Base-by-base conservation (phyloP, 352 stramenopile species). In the Pythium aquatile region DNA sequence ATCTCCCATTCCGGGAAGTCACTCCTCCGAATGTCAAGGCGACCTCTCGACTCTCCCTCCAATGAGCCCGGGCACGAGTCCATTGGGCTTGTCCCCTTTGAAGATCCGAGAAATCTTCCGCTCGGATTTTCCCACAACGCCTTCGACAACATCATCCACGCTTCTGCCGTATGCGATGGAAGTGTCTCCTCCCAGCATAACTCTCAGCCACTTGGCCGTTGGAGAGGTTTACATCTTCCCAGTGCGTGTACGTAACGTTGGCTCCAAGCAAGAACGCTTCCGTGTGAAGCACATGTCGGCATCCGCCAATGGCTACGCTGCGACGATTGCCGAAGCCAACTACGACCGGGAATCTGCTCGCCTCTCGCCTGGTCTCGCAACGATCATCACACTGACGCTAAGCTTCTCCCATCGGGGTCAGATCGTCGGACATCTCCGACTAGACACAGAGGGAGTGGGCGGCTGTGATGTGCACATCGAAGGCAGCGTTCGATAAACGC, bases 141-240 rank as follows among this genome's bases (percentile, higher is more conserved):
- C 49, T 7, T 33, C 46, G 28, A 40, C 58, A 7, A 24, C 56
- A 9, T 77, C 70, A 13, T 63, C 77, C 16, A 83, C 69, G 0
- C 63, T 73, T 11, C 71, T 78, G 26, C 66, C 77, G 5, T 85
- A 86, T 48, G 80, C 77, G 5, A 85, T 88, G 69, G 79, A 90
- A 55, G 66, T 91, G 6, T 79, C 79, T 33, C 79, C 83, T 32
- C 69, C 76, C 1, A 66, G 59, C 7, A 74, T 90, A 40, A 53
- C 54, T 2, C 58, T 91, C 16, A 75, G 69, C 10, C 69, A 68
- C 2, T 56, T 91, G 2, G 58, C 65, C 9, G 61, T 69, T 6
- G 73, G 67, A 1, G 77, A 89, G 68, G 80, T 91, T 9, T 91
- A 90, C 32, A 57, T 91, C 13, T 88, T 90, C 55, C 80, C 80